Evolutionary conservation across 2,329 filamentous ascomycete genomes (phyloP), one percentile per base, ranked within the genome.

Genomic region (Coniella vitis): DNA sequence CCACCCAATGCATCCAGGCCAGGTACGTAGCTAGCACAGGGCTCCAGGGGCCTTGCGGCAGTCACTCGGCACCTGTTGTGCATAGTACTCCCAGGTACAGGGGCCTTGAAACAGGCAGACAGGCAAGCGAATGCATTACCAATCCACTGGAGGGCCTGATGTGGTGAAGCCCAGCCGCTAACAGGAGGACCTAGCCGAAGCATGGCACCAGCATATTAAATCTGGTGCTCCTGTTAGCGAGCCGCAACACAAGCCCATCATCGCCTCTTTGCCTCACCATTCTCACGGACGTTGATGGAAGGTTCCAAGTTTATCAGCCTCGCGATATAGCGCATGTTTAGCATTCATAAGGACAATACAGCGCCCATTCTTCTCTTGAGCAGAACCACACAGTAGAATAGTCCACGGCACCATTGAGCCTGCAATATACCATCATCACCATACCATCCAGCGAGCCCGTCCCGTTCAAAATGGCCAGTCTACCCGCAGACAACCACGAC

Each of bases 281-380:
- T 25, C 39, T 41, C 39, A 41, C 44, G 16, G 49, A 52, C 45
- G 22, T 45, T 45, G 25, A 31, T 52, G 19, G 49, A 52, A 52
- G 37, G 13, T 52, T 52, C 49, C 19, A 42, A n/a, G n/a, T n/a
- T n/a, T n/a, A n/a, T n/a, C 31, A 45, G 39, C 39, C 9, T 14
- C 39, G 8, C 7, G n/a, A 13, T 32, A 42, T 42, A 32, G 14
- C 17, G 10, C 25, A 5, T 29, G n/a, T n/a, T n/a, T n/a, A n/a
- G n/a, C n/a, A n/a, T n/a, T n/a, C n/a, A n/a, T n/a, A n/a, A n/a
- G n/a, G n/a, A n/a, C n/a, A n/a, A n/a, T n/a, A n/a, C n/a, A n/a
- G n/a, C n/a, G n/a, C n/a, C n/a, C n/a, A n/a, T n/a, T n/a, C n/a
- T n/a, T n/a, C n/a, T n/a, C n/a, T n/a, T n/a, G n/a, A n/a, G n/a